Conservation (phyloP, 176 grass and related monocot genomes). For the Puya raimondii region DNA sequence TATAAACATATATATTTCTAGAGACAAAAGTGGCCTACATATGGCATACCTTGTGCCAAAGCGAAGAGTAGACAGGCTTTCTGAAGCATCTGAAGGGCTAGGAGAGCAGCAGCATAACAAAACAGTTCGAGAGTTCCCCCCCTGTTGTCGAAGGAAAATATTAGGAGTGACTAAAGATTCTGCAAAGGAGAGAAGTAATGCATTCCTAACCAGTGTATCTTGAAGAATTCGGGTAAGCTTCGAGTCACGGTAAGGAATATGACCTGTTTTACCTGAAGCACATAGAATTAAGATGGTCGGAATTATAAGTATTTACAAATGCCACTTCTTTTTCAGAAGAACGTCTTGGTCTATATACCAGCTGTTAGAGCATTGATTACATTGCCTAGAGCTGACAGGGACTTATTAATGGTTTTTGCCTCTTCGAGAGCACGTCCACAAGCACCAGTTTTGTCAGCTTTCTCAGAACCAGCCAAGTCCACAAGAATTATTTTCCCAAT, state of each 20-base stretch:
- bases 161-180: slow-evolving; percentile 4
- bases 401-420: slow-evolving; percentile 91
- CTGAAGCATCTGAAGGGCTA: slow-evolving; percentile 52
- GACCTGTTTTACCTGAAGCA: slow-evolving; percentile 64
- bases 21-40: slow-evolving; percentile 2
- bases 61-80: slow-evolving; percentile 75
- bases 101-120: slow-evolving; percentile 93
- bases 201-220: slow-evolving; percentile 71
- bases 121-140: slow-evolving; percentile 73
- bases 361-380: slow-evolving; percentile 85
- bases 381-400: slow-evolving; percentile 78
- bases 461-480: slow-evolving; percentile 88
- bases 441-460: slow-evolving; percentile 84
- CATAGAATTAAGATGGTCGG: background rate
- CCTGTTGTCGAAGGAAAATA: slow-evolving; percentile 35
- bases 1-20: background rate
- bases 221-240: slow-evolving; percentile 93
- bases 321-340: background rate
- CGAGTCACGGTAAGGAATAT: slow-evolving; percentile 78
- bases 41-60: slow-evolving; percentile 71
- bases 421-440: slow-evolving; percentile 75
- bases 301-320: background rate
- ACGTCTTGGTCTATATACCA: slow-evolving; percentile 29
- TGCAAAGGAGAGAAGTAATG: slow-evolving; percentile 9
- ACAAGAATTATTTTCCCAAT: slow-evolving; percentile 79